Evolutionary conservation across 179 eudicot species (phyloP), one percentile per base, ranked within the genome.

Genomic region (Dionaea muscipula): DNA sequence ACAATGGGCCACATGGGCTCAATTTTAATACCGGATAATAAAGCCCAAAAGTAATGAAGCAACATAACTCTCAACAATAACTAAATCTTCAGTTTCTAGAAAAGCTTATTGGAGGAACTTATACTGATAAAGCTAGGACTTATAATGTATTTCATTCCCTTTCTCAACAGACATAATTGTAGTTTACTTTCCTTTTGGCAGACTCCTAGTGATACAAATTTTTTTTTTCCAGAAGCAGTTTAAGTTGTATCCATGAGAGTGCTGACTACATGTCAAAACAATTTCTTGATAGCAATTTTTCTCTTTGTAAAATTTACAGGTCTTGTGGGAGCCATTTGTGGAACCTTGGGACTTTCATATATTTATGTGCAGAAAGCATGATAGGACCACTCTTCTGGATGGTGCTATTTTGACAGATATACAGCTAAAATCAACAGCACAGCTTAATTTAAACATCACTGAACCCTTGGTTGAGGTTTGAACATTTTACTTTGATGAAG

Each of bases 251-350:
- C n/a, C n/a, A n/a, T n/a, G n/a, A n/a, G n/a, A n/a, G n/a, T n/a
- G n/a, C n/a, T n/a, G n/a, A n/a, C 35, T 11, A 31, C 35, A 6
- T 31, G 8, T 31, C 35, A 31, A 31, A 44, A 44, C 22, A 6
- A 20, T 47, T 41, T 52, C 24, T 37, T 54, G 22, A 44, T 22
- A 18, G 16, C 14, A 55, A 47, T 38, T 19, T 15, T 41, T 68
- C 57, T 56, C 31, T 20, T 23, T 38, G 50, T 64, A 18, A 50
- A 57, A 46, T 68, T 36, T 61, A 41, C 72, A 91, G 98, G 95
- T 83, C 57, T 62, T 79, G 68, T 93, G 99, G 99, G 99, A 93
- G 76, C 99, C 99, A 60, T 79, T 93, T 67, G 54, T 93, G 23
- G 99, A 93, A 66, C 86, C 95, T 50, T 93, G 99, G 93, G 68